A percentile compares a stretch with the other conserved stretches of the same genome.
Conservation (phyloP, 768 basidiomycete species). For the Plicaturopsis crispa region DNA sequence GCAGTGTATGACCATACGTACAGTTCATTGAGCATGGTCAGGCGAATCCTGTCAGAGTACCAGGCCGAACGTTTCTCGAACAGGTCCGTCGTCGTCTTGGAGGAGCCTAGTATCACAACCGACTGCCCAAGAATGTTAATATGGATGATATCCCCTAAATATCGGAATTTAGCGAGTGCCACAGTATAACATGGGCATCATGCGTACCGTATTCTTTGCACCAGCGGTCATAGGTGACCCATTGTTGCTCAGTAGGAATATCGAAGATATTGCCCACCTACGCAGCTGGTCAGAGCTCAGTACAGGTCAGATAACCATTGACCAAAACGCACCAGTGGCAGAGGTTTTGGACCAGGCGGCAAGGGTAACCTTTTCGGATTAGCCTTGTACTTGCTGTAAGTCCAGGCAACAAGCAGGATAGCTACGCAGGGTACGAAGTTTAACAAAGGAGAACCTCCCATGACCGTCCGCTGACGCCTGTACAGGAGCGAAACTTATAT, state of each 20-base stretch:
- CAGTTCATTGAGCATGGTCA: constrained; percentile 11
- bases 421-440: too few species aligned
- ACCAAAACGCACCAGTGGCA: too few species aligned
- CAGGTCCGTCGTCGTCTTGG: constrained; percentile 30
- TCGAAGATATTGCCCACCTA: constrained; percentile 26
- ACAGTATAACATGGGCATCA: too few species aligned
- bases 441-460: too few species aligned
- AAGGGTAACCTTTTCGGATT: too few species aligned
- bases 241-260: constrained; percentile 20
- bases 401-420: too few species aligned
- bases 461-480: too few species aligned
- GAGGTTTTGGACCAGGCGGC: constrained; percentile 27
- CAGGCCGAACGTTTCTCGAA: constrained; percentile 36
- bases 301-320: too few species aligned
- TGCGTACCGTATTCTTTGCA: constrained; percentile 18
- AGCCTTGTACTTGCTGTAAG: too few species aligned
- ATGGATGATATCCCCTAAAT: constrained; percentile 20
- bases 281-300: too few species aligned
- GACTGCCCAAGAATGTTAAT: constrained; percentile 26
- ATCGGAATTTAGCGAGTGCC: constrained; percentile 3
- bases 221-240: constrained; percentile 25
- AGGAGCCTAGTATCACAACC: constrained; percentile 32
- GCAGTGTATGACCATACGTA: background rate
- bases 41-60: constrained; percentile 35
- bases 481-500: too few species aligned